Conservation (phyloP, 1,139 yeast species). For the Magnusiomyces paraingens region DNA sequence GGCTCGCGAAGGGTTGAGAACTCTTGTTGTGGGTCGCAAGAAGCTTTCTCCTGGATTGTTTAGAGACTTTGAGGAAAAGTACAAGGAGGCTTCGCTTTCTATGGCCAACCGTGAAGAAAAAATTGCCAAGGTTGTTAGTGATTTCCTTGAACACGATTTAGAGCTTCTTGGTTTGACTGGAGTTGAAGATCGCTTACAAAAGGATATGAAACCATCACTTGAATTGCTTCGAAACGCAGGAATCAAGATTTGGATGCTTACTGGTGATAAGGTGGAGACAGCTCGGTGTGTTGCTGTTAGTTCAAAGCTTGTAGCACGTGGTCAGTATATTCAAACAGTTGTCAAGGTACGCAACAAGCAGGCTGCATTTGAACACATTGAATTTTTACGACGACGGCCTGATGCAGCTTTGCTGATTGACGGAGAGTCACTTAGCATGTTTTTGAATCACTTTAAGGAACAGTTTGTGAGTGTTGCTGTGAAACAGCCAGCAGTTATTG, state of each 20-base stretch:
- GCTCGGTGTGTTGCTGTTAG: slow-evolving; percentile 95
- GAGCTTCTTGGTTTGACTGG: slow-evolving; percentile 93
- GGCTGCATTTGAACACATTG: slow-evolving; percentile 64
- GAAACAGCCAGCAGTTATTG: slow-evolving; percentile 82
- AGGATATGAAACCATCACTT: slow-evolving; percentile 83
- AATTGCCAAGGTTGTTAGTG: slow-evolving; percentile 62
- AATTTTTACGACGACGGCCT: slow-evolving; percentile 54
- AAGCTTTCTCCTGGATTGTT: slow-evolving; percentile 49
- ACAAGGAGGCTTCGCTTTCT: slow-evolving; percentile 65
- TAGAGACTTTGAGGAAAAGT: slow-evolving; percentile 56
- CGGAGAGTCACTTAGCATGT: slow-evolving; percentile 80
- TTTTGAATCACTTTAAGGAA: slow-evolving; percentile 51
- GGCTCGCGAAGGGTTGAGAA: slow-evolving; percentile 97
- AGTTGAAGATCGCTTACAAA: slow-evolving; percentile 91
- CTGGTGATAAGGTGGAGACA: slow-evolving; percentile 98
- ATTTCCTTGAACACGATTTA: slow-evolving; percentile 71
- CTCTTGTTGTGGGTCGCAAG: slow-evolving; percentile 86
- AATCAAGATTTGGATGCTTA: slow-evolving; percentile 95
- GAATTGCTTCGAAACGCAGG: slow-evolving; percentile 95
- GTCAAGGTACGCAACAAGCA: slow-evolving; percentile 45
- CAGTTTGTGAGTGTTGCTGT: slow-evolving; percentile 78
- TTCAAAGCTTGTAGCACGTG: slow-evolving; percentile 84
- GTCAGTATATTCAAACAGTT: slow-evolving; percentile 86
- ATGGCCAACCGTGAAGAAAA: slow-evolving; percentile 72
- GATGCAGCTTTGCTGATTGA: slow-evolving; percentile 85